Conservation (phyloP, 768 basidiomycete genomes). For the Trametes elegans region DNA sequence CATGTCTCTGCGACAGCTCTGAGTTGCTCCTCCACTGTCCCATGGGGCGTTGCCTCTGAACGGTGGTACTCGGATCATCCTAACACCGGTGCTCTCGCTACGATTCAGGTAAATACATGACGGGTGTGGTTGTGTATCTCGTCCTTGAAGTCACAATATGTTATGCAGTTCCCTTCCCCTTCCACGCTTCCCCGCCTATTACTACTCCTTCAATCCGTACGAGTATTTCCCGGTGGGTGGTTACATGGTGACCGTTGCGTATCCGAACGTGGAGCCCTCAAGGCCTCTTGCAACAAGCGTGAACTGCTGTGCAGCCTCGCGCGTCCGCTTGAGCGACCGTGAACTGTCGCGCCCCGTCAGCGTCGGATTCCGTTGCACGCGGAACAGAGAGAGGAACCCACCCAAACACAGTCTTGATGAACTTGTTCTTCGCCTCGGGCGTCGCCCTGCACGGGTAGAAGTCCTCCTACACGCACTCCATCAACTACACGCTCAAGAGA, state of each 20-base stretch:
- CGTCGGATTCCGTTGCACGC: neutral
- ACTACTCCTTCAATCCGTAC: neutral
- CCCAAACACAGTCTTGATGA: slow-evolving; percentile 71
- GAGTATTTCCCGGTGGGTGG: neutral
- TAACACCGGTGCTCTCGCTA: too few species aligned
- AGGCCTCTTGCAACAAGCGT: slow-evolving; percentile 80
- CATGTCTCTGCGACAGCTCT: too few species aligned
- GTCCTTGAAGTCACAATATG: too few species aligned
- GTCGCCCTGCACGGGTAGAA: slow-evolving; percentile 76
- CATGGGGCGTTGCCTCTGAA: too few species aligned
- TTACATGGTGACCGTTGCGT: slow-evolving; percentile 45
- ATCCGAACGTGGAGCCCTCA: slow-evolving; percentile 85
- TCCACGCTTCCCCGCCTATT: neutral
- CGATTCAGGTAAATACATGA: too few species aligned
- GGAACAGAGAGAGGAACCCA: slow-evolving; percentile 30
- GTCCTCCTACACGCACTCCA: slow-evolving; percentile 47
- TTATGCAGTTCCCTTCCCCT: neutral
- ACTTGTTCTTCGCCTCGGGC: slow-evolving; percentile 71
- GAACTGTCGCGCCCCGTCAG: slow-evolving; percentile 42
- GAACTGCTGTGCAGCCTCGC: slow-evolving; percentile 87
- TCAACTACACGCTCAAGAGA: neutral
- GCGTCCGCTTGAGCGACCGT: slow-evolving; percentile 66
- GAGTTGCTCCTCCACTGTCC: too few species aligned
- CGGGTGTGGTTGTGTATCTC: too few species aligned
- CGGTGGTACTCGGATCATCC: too few species aligned